Conservation (phyloP, 352 stramenopile genomes). For the Pythium myriotylum region DNA sequence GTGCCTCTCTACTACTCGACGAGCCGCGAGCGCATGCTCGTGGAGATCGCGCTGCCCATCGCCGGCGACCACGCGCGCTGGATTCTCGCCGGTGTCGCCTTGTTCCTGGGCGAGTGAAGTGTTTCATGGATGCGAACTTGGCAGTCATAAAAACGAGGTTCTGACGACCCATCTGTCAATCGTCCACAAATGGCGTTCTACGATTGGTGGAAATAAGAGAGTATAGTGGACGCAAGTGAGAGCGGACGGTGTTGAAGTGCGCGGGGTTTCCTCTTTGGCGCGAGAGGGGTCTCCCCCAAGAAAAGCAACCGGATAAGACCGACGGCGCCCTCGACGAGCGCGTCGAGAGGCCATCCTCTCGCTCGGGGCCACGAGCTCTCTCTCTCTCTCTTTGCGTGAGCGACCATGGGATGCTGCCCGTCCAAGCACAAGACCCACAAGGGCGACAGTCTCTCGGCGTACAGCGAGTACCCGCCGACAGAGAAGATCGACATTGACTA, state of each 20-base stretch:
- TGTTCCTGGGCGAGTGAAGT: constrained; percentile 84
- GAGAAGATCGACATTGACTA: constrained; percentile 23
- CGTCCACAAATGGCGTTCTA: constrained; percentile 5
- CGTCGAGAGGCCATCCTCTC: too few species aligned
- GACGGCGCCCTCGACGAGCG: not conserved
- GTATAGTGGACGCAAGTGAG: constrained; percentile 30
- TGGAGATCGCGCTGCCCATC: constrained; percentile 84
- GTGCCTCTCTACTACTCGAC: constrained; percentile 83
- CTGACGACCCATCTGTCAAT: too few species aligned
- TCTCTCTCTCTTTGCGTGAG: too few species aligned
- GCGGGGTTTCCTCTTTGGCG: not conserved
- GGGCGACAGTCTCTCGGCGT: not conserved
- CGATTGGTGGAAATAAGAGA: constrained; percentile 6
- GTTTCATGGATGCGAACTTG: constrained; percentile 16
- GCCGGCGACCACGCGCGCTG: constrained; percentile 68
- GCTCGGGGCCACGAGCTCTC: not conserved
- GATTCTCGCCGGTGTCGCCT: constrained; percentile 80
- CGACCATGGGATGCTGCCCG: constrained; percentile 65
- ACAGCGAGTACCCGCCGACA: constrained; percentile 18
- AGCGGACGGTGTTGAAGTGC: constrained; percentile 15
- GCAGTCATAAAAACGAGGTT: not conserved
- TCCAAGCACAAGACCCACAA: constrained; percentile 42
- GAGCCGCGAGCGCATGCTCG: constrained; percentile 74
- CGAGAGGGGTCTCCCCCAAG: constrained; percentile 6
- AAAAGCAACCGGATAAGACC: constrained; percentile 8